A percentile compares a stretch with the other conserved stretches of the same genome.
Conservation (phyloP, 2,329 filamentous ascomycete species). For the Monascus ruber region DNA sequence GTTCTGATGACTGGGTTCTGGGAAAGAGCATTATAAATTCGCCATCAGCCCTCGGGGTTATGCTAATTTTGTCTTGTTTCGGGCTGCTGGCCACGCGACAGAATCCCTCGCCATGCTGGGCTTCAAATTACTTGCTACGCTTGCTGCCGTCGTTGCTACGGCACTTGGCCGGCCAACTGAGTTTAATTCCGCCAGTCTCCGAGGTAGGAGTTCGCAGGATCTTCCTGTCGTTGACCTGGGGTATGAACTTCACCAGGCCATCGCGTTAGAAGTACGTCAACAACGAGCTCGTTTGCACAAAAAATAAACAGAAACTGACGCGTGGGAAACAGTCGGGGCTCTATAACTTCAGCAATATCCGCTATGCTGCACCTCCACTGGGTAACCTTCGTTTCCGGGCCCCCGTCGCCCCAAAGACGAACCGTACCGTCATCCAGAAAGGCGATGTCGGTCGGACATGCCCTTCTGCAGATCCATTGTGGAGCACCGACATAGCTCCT, state of each 20-base stretch:
- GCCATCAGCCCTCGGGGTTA: too few species aligned
- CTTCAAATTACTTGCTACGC: too few species aligned
- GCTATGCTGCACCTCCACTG: conserved; percentile 43
- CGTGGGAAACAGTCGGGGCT: conserved; percentile 25
- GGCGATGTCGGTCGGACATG: conserved; percentile 35
- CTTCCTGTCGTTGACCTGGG: conserved; percentile 38
- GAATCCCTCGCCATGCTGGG: too few species aligned
- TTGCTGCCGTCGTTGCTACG: too few species aligned
- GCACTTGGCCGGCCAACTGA: too few species aligned
- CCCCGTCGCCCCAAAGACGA: conserved; percentile 32
- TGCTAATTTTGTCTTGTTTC: too few species aligned
- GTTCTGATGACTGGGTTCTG: too few species aligned
- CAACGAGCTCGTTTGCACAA: conserved; percentile 3
- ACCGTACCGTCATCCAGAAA: conserved; percentile 36
- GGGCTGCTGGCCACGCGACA: too few species aligned
- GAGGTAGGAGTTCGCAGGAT: too few species aligned
- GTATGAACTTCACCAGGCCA: conserved; percentile 42
- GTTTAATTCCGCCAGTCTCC: too few species aligned
- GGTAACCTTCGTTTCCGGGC: conserved; percentile 41
- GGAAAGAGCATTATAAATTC: too few species aligned
- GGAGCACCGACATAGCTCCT: conserved; percentile 22
- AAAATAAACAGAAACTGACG: conserved; percentile 1
- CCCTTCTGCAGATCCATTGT: conserved; percentile 35
- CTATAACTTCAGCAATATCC: conserved; percentile 48
- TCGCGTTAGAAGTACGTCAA: conserved; percentile 9